Base-by-base conservation (phyloP, 2,329 filamentous ascomycete species). In the Apiospora koreana region DNA sequence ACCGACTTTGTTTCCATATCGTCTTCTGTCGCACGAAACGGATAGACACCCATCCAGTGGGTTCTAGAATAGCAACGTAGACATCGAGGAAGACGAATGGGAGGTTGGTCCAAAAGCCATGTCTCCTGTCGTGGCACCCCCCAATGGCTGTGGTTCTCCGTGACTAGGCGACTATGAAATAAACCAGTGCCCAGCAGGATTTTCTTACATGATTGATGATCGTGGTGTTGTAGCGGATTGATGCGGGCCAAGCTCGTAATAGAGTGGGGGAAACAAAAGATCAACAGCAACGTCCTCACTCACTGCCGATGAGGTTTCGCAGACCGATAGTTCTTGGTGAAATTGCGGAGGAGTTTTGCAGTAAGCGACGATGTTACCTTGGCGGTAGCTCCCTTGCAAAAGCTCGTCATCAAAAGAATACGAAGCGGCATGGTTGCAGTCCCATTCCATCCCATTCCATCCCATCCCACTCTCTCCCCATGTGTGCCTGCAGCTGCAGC, bases 341-440 rank as follows among this genome's bases (percentile, higher is more conserved):
- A 73, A 74, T 74, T 76, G 71, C 70, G 69, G 73, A 75, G 73
- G 75, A 70, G 71, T 71, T 71, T 70, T 75, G 74, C 74, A 74
- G 73, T 67, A 72, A 68, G 71, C 72, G 71, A 70, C 73, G 68
- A 77, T 76, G 75, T 72, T 45, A 77, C 76, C 46, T 67, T 42
- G 64, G 38, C 64, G 25, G 16, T 18, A 35, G 38, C 38, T 66
- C 42, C 64, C 64, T 45, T 45, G 42, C 23, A 23, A 66, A 9
- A 43, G 25, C 38, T 45, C 64, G 64, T 66, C 38, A 66, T 66
- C 38, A 45, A 42, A 35, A 45, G 64, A 62, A 66, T 31, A 66
- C 64, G 64, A 66, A 62, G 31, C 54, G 31, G 38, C 64, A n/a
- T 45, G 64, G 42, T 45, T 62, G 54, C 54, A 62, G 16, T 31